phyloP scores from a whole-genome alignment of 2,329 filamentous ascomycete species.

The Paecilomyces fulvus region DNA sequence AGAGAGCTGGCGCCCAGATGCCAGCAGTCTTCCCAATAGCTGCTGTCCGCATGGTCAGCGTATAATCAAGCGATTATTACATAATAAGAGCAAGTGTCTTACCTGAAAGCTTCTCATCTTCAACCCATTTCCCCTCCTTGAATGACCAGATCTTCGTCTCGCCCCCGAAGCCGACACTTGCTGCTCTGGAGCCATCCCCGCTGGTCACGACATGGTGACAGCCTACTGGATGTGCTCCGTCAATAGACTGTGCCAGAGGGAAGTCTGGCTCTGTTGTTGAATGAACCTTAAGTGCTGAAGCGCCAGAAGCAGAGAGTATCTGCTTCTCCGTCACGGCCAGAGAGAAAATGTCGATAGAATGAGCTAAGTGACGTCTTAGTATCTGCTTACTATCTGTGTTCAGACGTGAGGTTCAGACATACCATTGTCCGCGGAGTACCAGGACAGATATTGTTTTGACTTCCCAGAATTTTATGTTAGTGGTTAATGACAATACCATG shows the following conservation, averaged over 20 bases:
- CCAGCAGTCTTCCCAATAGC: constrained; percentile 57
- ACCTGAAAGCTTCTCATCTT: constrained; percentile 40
- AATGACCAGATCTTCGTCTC: constrained; percentile 76
- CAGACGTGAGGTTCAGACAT: constrained; percentile 17
- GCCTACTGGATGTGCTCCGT: constrained; percentile 74
- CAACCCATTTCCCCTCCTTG: constrained; percentile 48
- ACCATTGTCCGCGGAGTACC: constrained; percentile 84
- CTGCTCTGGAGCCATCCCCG: constrained; percentile 61
- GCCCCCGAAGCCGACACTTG: constrained; percentile 81
- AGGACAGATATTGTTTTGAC: constrained; percentile 98
- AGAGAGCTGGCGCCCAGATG: constrained; percentile 81
- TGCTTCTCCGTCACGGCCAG: constrained; percentile 65
- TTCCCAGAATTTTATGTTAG: constrained; percentile 31
- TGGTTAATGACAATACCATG: constrained; percentile 1
- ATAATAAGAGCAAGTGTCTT: constrained; percentile 12
- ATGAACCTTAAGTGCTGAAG: constrained; percentile 73
- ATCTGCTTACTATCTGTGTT: constrained; percentile 9
- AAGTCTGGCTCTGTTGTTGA: constrained; percentile 63
- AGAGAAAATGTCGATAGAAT: constrained; percentile 76
- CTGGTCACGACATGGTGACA: constrained; percentile 79
- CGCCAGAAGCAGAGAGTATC: constrained; percentile 76
- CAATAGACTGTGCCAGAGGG: constrained; percentile 69
- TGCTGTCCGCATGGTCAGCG: constrained; percentile 6
- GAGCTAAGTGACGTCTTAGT: constrained; percentile 48
- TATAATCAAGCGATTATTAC: not conserved